A percentile compares a stretch with the other conserved stretches of the same genome.
Evolutionary conservation across 495 filamentous ascomycete species (phyloP).

Genomic region (Lasiosphaeris hirsuta): DNA sequence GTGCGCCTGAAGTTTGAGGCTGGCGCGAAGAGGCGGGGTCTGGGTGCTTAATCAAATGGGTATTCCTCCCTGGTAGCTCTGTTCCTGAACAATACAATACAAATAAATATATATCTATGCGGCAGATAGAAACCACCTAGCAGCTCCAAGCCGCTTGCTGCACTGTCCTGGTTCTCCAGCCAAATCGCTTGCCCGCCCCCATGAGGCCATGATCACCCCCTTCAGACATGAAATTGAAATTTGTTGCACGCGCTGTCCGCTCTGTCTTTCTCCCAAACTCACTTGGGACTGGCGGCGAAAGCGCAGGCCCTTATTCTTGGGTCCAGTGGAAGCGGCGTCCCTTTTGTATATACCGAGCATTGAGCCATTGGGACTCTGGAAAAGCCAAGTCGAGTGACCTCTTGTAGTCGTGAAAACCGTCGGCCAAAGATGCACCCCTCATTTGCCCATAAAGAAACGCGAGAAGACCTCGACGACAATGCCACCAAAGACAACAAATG

Average conservation of each 20-base stretch:
- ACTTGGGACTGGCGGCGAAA: too few relatives aligned
- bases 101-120: not conserved
- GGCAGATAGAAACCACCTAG: not conserved
- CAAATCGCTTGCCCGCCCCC: not conserved
- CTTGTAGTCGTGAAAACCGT: too few relatives aligned
- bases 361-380: too few relatives aligned
- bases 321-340: too few relatives aligned
- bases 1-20: constrained; percentile 56
- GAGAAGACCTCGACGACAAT: constrained; percentile 76
- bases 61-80: not conserved
- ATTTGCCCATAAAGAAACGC: constrained; percentile 60
- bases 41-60: constrained; percentile 45
- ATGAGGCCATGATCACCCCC: not conserved
- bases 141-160: not conserved
- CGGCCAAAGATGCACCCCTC: not conserved
- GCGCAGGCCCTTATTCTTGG: too few relatives aligned
- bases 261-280: too few relatives aligned
- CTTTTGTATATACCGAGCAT: too few relatives aligned
- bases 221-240: too few relatives aligned
- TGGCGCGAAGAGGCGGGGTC: constrained; percentile 47
- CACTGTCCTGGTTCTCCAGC: not conserved
- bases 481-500: constrained; percentile 81
- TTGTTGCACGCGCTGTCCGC: too few relatives aligned
- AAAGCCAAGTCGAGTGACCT: too few relatives aligned
- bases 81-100: not conserved